Evolutionary conservation across 2,329 filamentous ascomycete genomes (phyloP).

Genomic region (Dothideomycetes sp.): DNA sequence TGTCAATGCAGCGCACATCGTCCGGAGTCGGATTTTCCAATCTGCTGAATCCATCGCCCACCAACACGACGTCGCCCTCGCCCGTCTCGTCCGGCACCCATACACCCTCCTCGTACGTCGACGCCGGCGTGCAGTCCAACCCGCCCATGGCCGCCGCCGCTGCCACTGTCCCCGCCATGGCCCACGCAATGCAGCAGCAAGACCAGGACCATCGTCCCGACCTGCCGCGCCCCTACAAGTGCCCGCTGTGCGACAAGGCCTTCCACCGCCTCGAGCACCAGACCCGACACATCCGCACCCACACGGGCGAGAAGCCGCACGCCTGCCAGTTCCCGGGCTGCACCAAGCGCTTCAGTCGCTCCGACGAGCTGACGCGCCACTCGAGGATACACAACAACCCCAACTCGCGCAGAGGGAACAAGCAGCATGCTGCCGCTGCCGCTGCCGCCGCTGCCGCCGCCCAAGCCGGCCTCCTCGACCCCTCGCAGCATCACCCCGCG

Average conservation of each 20-base stretch:
- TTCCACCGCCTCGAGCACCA: slow-evolving; percentile 98
- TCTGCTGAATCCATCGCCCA: slow-evolving; percentile 53
- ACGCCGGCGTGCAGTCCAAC: slow-evolving; percentile 8
- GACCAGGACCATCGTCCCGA: slow-evolving; percentile 62
- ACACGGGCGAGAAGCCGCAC: slow-evolving; percentile 97
- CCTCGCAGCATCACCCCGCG: slow-evolving; percentile 27
- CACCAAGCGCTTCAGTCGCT: slow-evolving; percentile 93
- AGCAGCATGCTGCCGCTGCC: slow-evolving; percentile 55
- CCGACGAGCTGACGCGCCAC: slow-evolving; percentile 91
- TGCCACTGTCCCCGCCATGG: slow-evolving; percentile 32
- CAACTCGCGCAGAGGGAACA: slow-evolving; percentile 88
- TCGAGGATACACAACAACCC: slow-evolving; percentile 99
- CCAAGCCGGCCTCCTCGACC: slow-evolving; percentile 37
- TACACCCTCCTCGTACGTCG: slow-evolving; percentile 11
- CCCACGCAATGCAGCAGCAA: slow-evolving; percentile 53
- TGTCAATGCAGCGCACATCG: slow-evolving; percentile 57
- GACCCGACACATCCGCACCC: slow-evolving; percentile 82
- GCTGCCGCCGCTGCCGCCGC: slow-evolving; percentile 44
- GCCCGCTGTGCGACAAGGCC: slow-evolving; percentile 93
- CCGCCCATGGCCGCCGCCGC: slow-evolving; percentile 31
- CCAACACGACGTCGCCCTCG: slow-evolving; percentile 35
- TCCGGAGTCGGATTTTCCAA: slow-evolving; percentile 66
- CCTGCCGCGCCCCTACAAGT: slow-evolving; percentile 94
- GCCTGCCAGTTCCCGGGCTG: slow-evolving; percentile 91
- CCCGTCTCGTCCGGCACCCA: slow-evolving; percentile 32